Percentiles rank a stretch among this genome's conserved stretches.
These are phyloP conservation scores for Lasiosphaeria ovina DNA, from an alignment of 495 filamentous ascomycete species.

Conservation along the genomic window DNA sequence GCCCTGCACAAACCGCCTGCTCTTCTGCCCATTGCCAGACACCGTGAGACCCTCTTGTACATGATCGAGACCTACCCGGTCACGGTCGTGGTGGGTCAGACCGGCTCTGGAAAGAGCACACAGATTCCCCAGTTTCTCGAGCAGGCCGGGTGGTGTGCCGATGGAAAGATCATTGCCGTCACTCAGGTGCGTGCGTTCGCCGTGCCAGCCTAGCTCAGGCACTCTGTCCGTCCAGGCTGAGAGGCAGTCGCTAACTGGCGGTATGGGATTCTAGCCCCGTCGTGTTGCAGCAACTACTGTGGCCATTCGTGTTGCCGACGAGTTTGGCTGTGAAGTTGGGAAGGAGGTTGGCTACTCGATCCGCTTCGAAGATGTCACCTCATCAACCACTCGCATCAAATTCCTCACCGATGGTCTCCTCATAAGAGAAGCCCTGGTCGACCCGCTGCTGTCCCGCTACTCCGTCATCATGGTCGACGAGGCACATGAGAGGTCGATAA, in stretches of 20 bases:
- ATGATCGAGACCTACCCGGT: slow-evolving; percentile 74
- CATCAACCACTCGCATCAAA: slow-evolving; percentile 83
- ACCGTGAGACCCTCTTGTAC: slow-evolving; percentile 71
- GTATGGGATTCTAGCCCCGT: slow-evolving; percentile 59
- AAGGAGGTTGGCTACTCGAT: slow-evolving; percentile 97
- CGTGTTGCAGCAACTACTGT: slow-evolving; percentile 92
- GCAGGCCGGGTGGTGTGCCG: slow-evolving; percentile 82
- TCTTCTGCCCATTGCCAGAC: slow-evolving; percentile 73
- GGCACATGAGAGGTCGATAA: slow-evolving; percentile 92
- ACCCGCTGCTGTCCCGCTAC: slow-evolving; percentile 88
- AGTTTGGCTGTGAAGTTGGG: slow-evolving; percentile 85
- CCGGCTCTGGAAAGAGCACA: slow-evolving; percentile 88
- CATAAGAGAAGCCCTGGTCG: slow-evolving; percentile 88
- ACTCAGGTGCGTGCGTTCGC: slow-evolving; percentile 69
- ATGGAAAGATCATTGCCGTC: slow-evolving; percentile 77
- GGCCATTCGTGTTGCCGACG: slow-evolving; percentile 85
- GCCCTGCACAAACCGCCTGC: slow-evolving; percentile 74
- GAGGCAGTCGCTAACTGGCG: slow-evolving; percentile 16
- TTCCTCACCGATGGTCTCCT: slow-evolving; percentile 95
- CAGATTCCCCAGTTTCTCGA: slow-evolving; percentile 87
- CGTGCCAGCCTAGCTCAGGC: not conserved
- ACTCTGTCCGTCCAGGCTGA: too few species aligned
- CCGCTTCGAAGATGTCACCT: slow-evolving; percentile 95
- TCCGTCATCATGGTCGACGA: slow-evolving; percentile 99
- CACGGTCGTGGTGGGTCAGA: slow-evolving; percentile 83